These are phyloP conservation scores for Liriodendron chinense DNA, from an alignment of 164 flowering plant genomes.

Conservation along the genomic window DNA sequence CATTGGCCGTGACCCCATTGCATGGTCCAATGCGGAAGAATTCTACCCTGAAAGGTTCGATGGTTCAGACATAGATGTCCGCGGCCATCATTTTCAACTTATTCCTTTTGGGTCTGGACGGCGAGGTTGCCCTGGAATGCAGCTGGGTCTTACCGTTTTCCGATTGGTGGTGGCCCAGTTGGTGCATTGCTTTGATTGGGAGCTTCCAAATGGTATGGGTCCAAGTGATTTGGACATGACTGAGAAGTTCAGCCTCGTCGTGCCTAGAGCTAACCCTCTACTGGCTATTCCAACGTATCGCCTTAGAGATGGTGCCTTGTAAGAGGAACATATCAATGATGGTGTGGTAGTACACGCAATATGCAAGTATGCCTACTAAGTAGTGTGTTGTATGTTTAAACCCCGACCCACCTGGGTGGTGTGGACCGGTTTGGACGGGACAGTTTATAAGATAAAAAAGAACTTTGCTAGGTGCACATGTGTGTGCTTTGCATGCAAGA, in stretches of 20 bases:
- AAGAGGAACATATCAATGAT: too few species aligned
- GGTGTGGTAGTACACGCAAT: too few species aligned
- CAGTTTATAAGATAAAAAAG: too few species aligned
- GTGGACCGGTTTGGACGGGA: too few species aligned
- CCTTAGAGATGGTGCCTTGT: not conserved
- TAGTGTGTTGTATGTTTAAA: too few species aligned
- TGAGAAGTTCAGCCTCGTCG: conserved; percentile 2
- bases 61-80: not conserved
- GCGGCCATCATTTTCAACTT: conserved; percentile 1
- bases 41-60: too few species aligned
- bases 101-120: conserved; percentile 10
- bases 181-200: conserved; percentile 21
- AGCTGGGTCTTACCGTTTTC: conserved; percentile 9
- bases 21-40: not conserved
- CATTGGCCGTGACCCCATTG: not conserved
- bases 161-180: conserved; percentile 10
- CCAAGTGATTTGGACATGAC: conserved; percentile 12
- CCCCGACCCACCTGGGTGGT: too few species aligned
- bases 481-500: too few species aligned
- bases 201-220: conserved; percentile 14
- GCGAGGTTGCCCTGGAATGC: conserved; percentile 10
- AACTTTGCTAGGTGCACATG: too few species aligned
- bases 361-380: too few species aligned
- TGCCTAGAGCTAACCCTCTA: conserved; percentile 13
- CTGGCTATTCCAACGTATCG: conserved; percentile 8